Evolutionary conservation across 2,329 filamentous ascomycete genomes (phyloP).

Genomic region (Tricladium varicosporioides): DNA sequence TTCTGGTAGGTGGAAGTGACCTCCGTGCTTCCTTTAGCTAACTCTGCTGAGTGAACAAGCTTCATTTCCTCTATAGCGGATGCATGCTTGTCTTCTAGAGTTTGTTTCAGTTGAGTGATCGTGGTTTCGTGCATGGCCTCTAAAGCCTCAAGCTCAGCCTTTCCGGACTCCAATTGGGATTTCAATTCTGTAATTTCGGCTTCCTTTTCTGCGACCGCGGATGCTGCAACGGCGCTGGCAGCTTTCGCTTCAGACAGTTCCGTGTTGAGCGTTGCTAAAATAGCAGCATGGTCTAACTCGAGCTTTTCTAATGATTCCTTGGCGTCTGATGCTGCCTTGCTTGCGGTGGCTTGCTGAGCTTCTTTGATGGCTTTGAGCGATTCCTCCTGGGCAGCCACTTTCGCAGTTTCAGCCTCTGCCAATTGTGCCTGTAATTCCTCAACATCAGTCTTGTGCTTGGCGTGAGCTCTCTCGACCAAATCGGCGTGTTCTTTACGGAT

Average conservation of each 20-base stretch:
- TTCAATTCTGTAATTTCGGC: conserved; percentile 33
- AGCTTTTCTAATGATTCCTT: conserved; percentile 49
- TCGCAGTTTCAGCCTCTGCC: conserved; percentile 26
- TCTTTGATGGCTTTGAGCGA: conserved; percentile 32
- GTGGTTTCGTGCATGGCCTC: conserved; percentile 37
- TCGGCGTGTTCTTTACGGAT: conserved; percentile 44
- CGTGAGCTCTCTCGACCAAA: conserved; percentile 41
- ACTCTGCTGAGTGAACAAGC: conserved; percentile 49
- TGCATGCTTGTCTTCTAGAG: conserved; percentile 50
- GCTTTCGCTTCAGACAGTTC: conserved; percentile 50
- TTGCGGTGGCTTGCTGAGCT: conserved; percentile 27
- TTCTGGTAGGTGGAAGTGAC: conserved; percentile 46
- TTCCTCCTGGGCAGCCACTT: conserved; percentile 24
- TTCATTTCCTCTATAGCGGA: conserved; percentile 49
- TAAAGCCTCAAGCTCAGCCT: conserved; percentile 27
- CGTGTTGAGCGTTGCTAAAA: conserved; percentile 28
- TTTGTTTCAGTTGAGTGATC: conserved; percentile 49
- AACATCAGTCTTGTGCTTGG: conserved; percentile 27
- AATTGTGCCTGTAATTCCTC: conserved; percentile 29
- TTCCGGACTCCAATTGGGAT: conserved; percentile 40
- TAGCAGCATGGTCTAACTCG: conserved; percentile 38
- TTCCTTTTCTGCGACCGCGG: conserved; percentile 36
- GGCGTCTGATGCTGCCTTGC: conserved; percentile 35
- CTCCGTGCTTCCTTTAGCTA: conserved; percentile 46
- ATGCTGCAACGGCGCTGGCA: conserved; percentile 34